Percentiles rank a stretch among this genome's conserved stretches.
These are phyloP conservation scores for Hemisphaericaspora xylanilytica DNA, from an alignment of 1,139 yeast genomes.

Conservation along the genomic window DNA sequence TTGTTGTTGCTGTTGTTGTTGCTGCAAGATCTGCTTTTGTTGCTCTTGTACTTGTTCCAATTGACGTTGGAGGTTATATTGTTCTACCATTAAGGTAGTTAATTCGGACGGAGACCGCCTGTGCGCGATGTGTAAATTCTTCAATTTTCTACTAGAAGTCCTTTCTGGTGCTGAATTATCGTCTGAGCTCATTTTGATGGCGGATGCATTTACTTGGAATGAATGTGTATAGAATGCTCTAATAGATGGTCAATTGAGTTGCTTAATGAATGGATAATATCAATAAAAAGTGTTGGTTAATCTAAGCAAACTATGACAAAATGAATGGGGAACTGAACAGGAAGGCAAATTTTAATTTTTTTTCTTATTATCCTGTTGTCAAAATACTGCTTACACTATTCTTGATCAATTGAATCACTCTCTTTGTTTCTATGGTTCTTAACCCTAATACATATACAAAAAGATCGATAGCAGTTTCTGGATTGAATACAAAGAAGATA, in stretches of 20 bases:
- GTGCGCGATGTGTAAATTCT: conserved; percentile 80
- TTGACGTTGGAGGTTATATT: conserved; percentile 88
- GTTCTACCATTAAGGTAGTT: conserved; percentile 93
- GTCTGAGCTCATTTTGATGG: conserved; percentile 2
- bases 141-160: conserved; percentile 26
- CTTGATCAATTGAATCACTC: not conserved
- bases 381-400: too few relatives aligned
- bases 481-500: too few relatives aligned
- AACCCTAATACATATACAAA: too few relatives aligned
- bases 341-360: not conserved
- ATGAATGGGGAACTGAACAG: not conserved
- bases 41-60: conserved; percentile 88
- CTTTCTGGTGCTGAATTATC: conserved; percentile 13
- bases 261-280: not conserved
- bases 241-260: not conserved
- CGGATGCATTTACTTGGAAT: not conserved
- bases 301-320: too few relatives aligned
- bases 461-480: too few relatives aligned
- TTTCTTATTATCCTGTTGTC: too few relatives aligned
- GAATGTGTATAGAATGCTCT: not conserved
- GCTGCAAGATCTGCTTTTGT: conserved; percentile 80
- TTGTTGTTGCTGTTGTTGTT: conserved; percentile 46
- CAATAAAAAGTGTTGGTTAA: too few relatives aligned
- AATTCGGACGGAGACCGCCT: conserved; percentile 92
- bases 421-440: not conserved